Evolutionary conservation across 23 red algal genomes (phyloP), one percentile per base, ranked within the genome.

Genomic region (Agarophyton chilense): DNA sequence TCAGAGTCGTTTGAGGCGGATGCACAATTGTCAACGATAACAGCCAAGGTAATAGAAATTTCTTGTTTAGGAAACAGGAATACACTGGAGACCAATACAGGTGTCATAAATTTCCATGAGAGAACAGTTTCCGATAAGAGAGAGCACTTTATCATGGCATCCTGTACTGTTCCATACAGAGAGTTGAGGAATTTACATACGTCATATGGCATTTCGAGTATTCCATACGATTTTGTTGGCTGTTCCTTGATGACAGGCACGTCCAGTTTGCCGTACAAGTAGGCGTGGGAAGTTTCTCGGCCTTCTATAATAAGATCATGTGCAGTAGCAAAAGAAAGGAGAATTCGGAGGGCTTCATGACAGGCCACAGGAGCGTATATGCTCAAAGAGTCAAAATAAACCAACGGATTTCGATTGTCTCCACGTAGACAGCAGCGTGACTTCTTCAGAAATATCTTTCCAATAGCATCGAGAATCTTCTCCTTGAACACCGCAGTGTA

Each of bases 211-310:
- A n/a, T 4, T 21, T 68, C 62, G 9, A 21, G 0, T 40, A 9
- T 72, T 86, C 81, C 62, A 12, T 57, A 52, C 17, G 61, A 86
- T 11, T 86, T 61, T 17, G 57, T 86, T 14, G 57, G 62, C 25
- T 70, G 39, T 57, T 86, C 61, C 41, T 33, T 86, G 29, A 52
- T 34, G 0, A 86, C 1, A 5, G 38, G 26, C 13, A 13, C 34
- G 19, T 86, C 57, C 9, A 86, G 57, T 10, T 86, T 52, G 18
- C 61, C 81, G 62, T 86, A 86, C 0, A 86, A 12, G 2, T 86
- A 72, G 4, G 81, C 0, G 62, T 68, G 70, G 0, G 51, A 39
- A 7, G 72, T 58, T 7, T 86, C 28, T 57, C 14, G 0, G 16
- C 60, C 81, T 86, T 86, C 81, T 18, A 86, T 13, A 36, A 72